Evolutionary conservation across 139 green algal genomes (phyloP).

Genomic region (Tetraselmis striata): DNA sequence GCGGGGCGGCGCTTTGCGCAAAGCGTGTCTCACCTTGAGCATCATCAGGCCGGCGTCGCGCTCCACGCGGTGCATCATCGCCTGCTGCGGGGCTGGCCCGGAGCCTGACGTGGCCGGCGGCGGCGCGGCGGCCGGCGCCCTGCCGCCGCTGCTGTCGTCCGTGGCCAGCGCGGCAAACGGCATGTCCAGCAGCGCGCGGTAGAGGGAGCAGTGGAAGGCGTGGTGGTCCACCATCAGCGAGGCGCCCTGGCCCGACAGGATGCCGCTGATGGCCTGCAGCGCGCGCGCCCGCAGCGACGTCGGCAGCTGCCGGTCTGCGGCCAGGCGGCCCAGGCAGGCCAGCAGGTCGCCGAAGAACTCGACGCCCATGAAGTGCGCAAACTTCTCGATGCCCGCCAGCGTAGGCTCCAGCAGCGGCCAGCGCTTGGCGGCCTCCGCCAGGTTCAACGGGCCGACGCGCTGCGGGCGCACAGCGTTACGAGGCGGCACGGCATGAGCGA

Average conservation of each 20-base stretch:
- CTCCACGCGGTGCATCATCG: neutral
- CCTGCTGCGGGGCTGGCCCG: neutral
- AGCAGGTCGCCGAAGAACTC: slow-evolving; percentile 75
- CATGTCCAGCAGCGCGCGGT: slow-evolving; percentile 39
- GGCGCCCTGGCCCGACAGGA: slow-evolving; percentile 40
- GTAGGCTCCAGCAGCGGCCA: slow-evolving; percentile 55
- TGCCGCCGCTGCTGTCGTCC: slow-evolving; percentile 7
- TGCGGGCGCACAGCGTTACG: too few relatives aligned
- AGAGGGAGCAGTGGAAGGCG: slow-evolving; percentile 51
- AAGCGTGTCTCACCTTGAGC: neutral
- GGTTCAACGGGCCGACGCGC: neutral
- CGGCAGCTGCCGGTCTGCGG: neutral
- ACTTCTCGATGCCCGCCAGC: slow-evolving; percentile 55
- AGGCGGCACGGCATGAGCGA: too few relatives aligned
- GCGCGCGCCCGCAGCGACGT: neutral
- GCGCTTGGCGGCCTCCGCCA: neutral
- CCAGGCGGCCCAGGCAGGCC: neutral
- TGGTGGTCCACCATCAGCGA: slow-evolving; percentile 61
- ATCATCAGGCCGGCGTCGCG: neutral
- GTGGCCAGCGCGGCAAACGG: slow-evolving; percentile 25
- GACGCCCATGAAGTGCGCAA: slow-evolving; percentile 69
- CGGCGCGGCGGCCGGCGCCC: neutral
- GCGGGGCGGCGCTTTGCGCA: too few relatives aligned
- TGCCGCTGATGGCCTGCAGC: neutral
- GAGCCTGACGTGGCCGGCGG: slow-evolving; percentile 10